These are phyloP conservation scores for Coix lacrymajobi DNA, from an alignment of 176 grass and related monocot genomes.

Conservation along the genomic window DNA sequence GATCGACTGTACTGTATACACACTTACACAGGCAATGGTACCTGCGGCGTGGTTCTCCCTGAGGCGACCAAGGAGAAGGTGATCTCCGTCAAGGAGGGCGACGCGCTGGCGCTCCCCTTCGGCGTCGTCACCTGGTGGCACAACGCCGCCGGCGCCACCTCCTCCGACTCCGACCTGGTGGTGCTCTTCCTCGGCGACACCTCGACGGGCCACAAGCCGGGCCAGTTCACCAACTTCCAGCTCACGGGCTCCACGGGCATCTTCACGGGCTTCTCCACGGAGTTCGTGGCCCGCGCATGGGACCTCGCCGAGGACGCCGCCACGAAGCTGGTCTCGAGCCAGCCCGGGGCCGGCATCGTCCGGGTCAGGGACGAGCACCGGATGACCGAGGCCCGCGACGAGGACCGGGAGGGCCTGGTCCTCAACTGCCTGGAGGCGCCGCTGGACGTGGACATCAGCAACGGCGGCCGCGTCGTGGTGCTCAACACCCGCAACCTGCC, in stretches of 20 bases:
- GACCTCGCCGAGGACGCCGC: constrained; percentile 51
- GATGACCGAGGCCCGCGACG: constrained; percentile 14
- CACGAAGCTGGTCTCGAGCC: constrained; percentile 49
- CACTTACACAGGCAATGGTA: no score
- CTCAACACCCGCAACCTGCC: constrained; percentile 87
- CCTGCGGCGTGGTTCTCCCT: constrained; percentile 44
- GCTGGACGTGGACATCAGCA: constrained; percentile 70
- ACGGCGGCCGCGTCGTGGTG: constrained; percentile 69
- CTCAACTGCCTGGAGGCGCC: constrained; percentile 80
- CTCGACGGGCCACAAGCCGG: constrained; percentile 69
- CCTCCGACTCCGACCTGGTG: neutral
- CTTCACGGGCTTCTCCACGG: constrained; percentile 74
- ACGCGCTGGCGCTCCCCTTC: constrained; percentile 74
- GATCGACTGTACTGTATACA: no score
- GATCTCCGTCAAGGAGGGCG: constrained; percentile 59
- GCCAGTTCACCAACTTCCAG: constrained; percentile 80
- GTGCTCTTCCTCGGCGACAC: constrained; percentile 89
- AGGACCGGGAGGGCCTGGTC: constrained; percentile 53
- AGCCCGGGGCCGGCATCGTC: constrained; percentile 36
- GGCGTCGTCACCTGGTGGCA: constrained; percentile 84
- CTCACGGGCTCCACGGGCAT: constrained; percentile 64
- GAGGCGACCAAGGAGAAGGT: constrained; percentile 82
- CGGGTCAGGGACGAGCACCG: constrained; percentile 42
- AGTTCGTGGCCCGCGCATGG: constrained; percentile 79
- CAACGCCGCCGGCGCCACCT: constrained; percentile 25